Evolutionary conservation across 352 stramenopile species (phyloP), one percentile per base, ranked within the genome.

Genomic region (Phytopythium mirpurense): DNA sequence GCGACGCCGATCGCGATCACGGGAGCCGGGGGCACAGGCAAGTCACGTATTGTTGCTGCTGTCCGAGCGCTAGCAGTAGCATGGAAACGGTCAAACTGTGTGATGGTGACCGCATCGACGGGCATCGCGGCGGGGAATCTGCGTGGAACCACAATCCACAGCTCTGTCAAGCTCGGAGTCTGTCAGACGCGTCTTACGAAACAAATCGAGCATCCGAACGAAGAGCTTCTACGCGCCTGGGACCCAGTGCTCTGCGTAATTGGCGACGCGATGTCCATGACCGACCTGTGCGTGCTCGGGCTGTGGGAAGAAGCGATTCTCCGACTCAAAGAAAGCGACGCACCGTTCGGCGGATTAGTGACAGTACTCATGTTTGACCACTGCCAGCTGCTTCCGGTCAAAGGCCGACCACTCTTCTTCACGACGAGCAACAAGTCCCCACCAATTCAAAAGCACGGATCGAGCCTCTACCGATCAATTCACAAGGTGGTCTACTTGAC

Each of bases 301-400:
- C 21, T 70, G 3, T 70, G 58, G 63, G 59, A 67, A 57, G 63
- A 67, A 48, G 56, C 63, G 3, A 23, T 67, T 1, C 43, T 19
- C 0, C 19, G 60, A 3, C 32, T 56, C 0, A 68, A 69, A 23
- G 53, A 65, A n/a, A 57, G n/a, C 45, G 5, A 2, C 14, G 26
- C 51, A 19, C 37, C 45, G 6, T 59, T 59, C 16, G 54, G 54
- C 14, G 59, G 54, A 5, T 16, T 66, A 7, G 2, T 59, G 3
- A 14, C 23, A 1, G 35, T 32, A 8, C n/a, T 66, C 18, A 62
- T 61, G 49, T 66, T 66, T 15, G 59, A 66, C 34, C 46, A 56
- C 15, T 62, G 36, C 19, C 59, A 66, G 26, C n/a, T 66, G 8
- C 26, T 46, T 0, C 27, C 52, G 1, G 49, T 66, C 0, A 26